Conservation (phyloP, 1,284 basidiomycete species). For the Somion occarium region DNA sequence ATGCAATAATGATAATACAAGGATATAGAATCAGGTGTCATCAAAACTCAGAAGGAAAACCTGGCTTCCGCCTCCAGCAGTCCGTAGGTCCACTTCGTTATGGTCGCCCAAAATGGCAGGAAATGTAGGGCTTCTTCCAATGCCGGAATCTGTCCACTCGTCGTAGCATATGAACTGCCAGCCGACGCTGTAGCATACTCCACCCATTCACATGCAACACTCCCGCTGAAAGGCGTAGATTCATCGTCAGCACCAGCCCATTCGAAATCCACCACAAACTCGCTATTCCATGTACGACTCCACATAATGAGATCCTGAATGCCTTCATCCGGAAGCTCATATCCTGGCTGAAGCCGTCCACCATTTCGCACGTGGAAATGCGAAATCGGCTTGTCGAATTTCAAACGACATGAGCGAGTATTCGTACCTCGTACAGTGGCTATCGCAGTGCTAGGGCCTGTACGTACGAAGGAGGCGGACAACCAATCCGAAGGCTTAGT, state of each 20-base stretch:
- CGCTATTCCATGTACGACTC: slow-evolving; percentile 57
- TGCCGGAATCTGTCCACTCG: slow-evolving; percentile 55
- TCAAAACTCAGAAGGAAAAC: slow-evolving; percentile 43
- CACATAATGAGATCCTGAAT: slow-evolving; percentile 47
- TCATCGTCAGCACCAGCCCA: slow-evolving; percentile 15
- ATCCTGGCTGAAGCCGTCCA: slow-evolving; percentile 35
- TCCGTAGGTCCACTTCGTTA: slow-evolving; percentile 53
- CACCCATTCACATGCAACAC: slow-evolving; percentile 64
- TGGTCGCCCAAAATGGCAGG: slow-evolving; percentile 63
- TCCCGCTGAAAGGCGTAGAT: slow-evolving; percentile 36
- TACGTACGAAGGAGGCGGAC: slow-evolving; percentile 4
- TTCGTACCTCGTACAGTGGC: slow-evolving; percentile 42
- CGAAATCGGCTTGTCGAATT: slow-evolving; percentile 45
- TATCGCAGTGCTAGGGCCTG: slow-evolving; percentile 8
- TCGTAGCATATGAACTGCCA: slow-evolving; percentile 26
- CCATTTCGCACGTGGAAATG: slow-evolving; percentile 31
- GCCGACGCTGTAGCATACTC: slow-evolving; percentile 59
- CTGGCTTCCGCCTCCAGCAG: slow-evolving; percentile 53
- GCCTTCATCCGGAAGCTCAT: slow-evolving; percentile 33
- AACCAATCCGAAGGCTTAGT: slow-evolving; percentile 9
- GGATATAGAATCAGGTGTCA: not conserved
- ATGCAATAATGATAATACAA: too few relatives aligned
- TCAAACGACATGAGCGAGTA: slow-evolving; percentile 54
- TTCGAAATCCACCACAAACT: slow-evolving; percentile 37
- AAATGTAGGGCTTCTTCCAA: slow-evolving; percentile 65